These are phyloP conservation scores for Truncatella angustata DNA, from an alignment of 2,329 filamentous ascomycete species.

Conservation along the genomic window DNA sequence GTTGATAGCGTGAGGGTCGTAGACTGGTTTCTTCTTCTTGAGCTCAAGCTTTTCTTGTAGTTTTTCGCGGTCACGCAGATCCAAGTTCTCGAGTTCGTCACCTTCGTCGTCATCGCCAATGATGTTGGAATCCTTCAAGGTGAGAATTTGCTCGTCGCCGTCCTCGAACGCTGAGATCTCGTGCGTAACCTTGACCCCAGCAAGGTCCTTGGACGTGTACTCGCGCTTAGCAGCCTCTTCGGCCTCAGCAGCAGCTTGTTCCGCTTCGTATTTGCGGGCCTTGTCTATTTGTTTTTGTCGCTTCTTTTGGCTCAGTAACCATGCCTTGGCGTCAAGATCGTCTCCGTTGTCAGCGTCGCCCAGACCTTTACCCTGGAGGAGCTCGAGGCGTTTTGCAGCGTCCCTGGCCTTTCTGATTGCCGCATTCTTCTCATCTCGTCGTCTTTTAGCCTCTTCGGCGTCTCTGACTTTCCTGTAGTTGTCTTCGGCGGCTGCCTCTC, in stretches of 20 bases:
- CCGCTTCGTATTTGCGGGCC: constrained; percentile 68
- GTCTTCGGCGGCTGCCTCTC: constrained; percentile 69
- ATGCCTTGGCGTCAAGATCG: constrained; percentile 76
- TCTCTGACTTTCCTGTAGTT: constrained; percentile 67
- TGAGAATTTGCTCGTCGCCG: constrained; percentile 83
- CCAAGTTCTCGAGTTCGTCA: constrained; percentile 82
- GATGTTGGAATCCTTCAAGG: constrained; percentile 89
- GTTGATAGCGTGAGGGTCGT: constrained; percentile 78
- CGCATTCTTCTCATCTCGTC: constrained; percentile 76
- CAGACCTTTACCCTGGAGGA: constrained; percentile 79
- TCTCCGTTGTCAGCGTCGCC: constrained; percentile 69
- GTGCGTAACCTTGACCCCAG: constrained; percentile 89
- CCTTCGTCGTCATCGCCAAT: constrained; percentile 76
- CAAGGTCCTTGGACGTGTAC: constrained; percentile 82
- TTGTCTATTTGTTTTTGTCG: constrained; percentile 87
- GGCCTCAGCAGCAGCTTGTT: constrained; percentile 74
- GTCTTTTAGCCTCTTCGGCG: constrained; percentile 73
- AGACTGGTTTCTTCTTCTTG: constrained; percentile 87
- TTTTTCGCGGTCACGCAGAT: constrained; percentile 69
- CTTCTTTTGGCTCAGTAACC: constrained; percentile 89
- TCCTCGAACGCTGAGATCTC: constrained; percentile 79
- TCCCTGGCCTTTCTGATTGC: constrained; percentile 88
- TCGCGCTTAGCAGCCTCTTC: constrained; percentile 60
- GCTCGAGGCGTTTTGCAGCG: constrained; percentile 69
- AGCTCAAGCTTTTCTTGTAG: constrained; percentile 74